Conservation (phyloP, 768 basidiomycete species). For the Lactifluus subvellereus region DNA sequence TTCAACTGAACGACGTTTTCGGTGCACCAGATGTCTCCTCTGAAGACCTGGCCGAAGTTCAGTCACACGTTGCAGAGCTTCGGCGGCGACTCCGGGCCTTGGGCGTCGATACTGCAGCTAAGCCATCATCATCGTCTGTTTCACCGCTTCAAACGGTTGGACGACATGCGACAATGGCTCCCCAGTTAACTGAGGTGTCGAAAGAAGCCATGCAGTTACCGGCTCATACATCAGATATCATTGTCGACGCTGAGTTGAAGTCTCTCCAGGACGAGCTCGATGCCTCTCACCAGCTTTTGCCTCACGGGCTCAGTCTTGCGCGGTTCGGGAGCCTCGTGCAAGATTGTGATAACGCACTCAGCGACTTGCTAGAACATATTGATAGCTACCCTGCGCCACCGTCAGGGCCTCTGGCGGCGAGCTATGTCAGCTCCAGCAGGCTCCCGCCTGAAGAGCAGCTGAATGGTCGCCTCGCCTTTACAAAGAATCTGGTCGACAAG, state of each 20-base stretch:
- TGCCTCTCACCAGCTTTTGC: constrained; percentile 43
- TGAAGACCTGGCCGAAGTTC: constrained; percentile 39
- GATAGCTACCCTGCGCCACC: constrained; percentile 74
- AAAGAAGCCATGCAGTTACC: constrained; percentile 47
- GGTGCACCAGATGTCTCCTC: constrained; percentile 6
- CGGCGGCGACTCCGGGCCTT: constrained; percentile 58
- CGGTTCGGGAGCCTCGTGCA: constrained; percentile 45
- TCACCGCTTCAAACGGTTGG: constrained; percentile 48
- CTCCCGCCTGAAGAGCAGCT: constrained; percentile 64
- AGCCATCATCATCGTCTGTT: constrained; percentile 34
- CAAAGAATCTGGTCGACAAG: constrained; percentile 43
- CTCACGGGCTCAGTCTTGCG: constrained; percentile 49
- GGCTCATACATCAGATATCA: constrained; percentile 33
- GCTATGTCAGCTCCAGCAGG: constrained; percentile 38
- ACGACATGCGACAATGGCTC: constrained; percentile 43
- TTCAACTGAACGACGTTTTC: not conserved
- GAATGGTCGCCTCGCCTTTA: constrained; percentile 56
- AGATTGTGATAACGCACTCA: constrained; percentile 67
- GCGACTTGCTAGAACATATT: constrained; percentile 79
- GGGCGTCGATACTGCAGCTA: constrained; percentile 49
- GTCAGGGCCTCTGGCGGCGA: constrained; percentile 44
- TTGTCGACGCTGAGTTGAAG: constrained; percentile 51
- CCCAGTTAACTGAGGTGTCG: constrained; percentile 41
- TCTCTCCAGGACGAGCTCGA: constrained; percentile 58
- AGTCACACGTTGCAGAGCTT: constrained; percentile 45